A percentile compares a stretch with the other conserved stretches of the same genome.
These are phyloP conservation scores for Nemania abortiva DNA, from an alignment of 2,329 filamentous ascomycete genomes.

Conservation along the genomic window DNA sequence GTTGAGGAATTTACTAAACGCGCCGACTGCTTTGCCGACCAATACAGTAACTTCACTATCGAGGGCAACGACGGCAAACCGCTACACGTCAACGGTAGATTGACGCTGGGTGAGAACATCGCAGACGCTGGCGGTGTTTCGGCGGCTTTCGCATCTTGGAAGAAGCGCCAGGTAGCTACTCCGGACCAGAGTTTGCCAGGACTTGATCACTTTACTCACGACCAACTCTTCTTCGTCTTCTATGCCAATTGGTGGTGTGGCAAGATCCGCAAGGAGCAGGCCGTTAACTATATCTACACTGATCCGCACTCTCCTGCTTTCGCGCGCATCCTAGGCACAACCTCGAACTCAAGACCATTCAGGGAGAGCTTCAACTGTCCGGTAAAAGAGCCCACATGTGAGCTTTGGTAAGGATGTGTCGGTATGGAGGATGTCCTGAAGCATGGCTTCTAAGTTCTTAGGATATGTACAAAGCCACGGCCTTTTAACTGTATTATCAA, in stretches of 20 bases:
- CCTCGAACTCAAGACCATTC: slow-evolving; percentile 76
- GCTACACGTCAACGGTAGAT: slow-evolving; percentile 70
- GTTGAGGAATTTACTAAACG: slow-evolving; percentile 68
- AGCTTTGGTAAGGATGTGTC: slow-evolving; percentile 68
- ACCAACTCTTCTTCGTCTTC: slow-evolving; percentile 73
- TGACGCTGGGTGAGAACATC: slow-evolving; percentile 75
- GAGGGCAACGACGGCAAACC: slow-evolving; percentile 64
- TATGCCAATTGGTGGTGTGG: slow-evolving; percentile 75
- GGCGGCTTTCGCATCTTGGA: slow-evolving; percentile 72
- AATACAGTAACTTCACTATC: slow-evolving; percentile 70
- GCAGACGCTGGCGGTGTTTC: slow-evolving; percentile 73
- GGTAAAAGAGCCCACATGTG: slow-evolving; percentile 73
- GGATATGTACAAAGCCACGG: neutral
- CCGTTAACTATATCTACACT: slow-evolving; percentile 68
- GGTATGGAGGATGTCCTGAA: neutral
- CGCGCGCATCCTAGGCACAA: slow-evolving; percentile 71
- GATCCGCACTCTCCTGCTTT: slow-evolving; percentile 75
- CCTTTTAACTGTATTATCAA: slow-evolving; percentile 26
- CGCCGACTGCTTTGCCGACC: slow-evolving; percentile 71
- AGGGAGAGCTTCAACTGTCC: slow-evolving; percentile 75
- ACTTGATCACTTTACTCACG: slow-evolving; percentile 68
- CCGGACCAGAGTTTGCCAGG: slow-evolving; percentile 66
- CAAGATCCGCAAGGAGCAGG: slow-evolving; percentile 69
- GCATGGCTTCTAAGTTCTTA: neutral
- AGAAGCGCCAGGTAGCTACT: slow-evolving; percentile 63